These are phyloP conservation scores for Candida berthetii DNA, from an alignment of 805 yeast genomes.

Conservation along the genomic window DNA sequence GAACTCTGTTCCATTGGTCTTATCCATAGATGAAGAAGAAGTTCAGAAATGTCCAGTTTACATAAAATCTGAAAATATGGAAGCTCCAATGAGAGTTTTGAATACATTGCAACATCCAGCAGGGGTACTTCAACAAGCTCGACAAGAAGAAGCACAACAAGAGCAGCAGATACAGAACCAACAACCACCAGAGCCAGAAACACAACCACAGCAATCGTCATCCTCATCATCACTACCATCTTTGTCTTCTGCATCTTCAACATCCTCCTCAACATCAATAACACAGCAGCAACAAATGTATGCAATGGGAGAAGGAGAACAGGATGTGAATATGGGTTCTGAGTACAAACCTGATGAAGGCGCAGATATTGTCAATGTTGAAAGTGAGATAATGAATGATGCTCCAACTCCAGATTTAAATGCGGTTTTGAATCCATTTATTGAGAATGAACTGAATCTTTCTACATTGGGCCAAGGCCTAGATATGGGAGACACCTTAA, in stretches of 20 bases:
- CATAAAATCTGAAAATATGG: neutral
- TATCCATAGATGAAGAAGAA: conserved; percentile 15
- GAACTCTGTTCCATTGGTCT: conserved; percentile 17
- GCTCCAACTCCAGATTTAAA: neutral
- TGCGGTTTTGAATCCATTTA: conserved; percentile 1
- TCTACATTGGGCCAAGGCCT: too few species aligned
- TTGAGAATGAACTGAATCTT: neutral
- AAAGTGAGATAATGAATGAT: neutral
- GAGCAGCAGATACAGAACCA: neutral
- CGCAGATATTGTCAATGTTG: neutral
- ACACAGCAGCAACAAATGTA: conserved; percentile 2
- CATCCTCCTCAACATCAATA: neutral
- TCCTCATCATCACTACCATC: neutral
- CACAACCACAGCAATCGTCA: neutral
- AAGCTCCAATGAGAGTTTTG: neutral
- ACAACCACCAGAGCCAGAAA: neutral
- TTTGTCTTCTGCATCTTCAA: too few species aligned
- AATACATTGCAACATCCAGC: neutral
- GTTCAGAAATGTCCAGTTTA: conserved; percentile 1
- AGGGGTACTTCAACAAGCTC: neutral
- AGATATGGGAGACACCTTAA: neutral
- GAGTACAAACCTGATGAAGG: neutral
- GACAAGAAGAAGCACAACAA: neutral
- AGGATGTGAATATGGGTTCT: neutral
- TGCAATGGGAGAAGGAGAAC: neutral